Evolutionary conservation across 495 filamentous ascomycete genomes (phyloP).

Genomic region (Trichoderma reesei): DNA sequence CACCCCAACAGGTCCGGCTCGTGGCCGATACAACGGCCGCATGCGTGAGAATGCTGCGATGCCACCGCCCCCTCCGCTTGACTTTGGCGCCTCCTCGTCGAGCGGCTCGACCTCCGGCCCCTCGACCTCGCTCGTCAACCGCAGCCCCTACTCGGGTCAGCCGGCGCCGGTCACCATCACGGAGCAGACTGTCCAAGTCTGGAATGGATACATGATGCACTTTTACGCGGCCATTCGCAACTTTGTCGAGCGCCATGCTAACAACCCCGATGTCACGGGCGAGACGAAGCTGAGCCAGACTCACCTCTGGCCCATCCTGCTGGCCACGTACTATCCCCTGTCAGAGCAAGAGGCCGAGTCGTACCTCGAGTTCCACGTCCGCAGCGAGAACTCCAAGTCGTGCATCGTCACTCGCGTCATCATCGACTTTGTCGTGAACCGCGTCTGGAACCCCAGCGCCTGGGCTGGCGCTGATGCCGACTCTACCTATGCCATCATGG

Average conservation of each 20-base stretch:
- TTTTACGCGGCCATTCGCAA: constrained; percentile 6
- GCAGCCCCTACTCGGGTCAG: background rate
- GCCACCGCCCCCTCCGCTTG: background rate
- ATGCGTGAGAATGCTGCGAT: background rate
- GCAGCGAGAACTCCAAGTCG: background rate
- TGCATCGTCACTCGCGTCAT: constrained; percentile 11
- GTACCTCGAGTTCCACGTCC: constrained; percentile 6
- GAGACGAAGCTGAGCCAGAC: constrained; percentile 9
- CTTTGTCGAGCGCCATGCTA: constrained; percentile 9
- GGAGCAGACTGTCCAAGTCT: background rate
- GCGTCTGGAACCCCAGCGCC: constrained; percentile 2
- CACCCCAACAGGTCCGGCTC: background rate
- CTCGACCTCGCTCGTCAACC: background rate
- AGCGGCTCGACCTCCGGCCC: background rate
- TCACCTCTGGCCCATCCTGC: constrained; percentile 1
- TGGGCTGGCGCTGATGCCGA: constrained; percentile 9
- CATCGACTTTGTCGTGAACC: constrained; percentile 11
- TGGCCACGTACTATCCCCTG: constrained; percentile 7
- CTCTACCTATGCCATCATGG: constrained; percentile 2
- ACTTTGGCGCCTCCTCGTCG: background rate
- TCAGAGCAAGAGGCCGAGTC: constrained; percentile 7
- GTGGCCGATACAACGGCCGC: background rate
- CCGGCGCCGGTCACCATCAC: constrained; percentile 3
- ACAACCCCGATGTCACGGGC: background rate
- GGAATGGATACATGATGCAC: background rate